A percentile compares a stretch with the other conserved stretches of the same genome.
phyloP scores from a whole-genome alignment of 2,329 filamentous ascomycete genomes.

The Diplodia mutila region DNA sequence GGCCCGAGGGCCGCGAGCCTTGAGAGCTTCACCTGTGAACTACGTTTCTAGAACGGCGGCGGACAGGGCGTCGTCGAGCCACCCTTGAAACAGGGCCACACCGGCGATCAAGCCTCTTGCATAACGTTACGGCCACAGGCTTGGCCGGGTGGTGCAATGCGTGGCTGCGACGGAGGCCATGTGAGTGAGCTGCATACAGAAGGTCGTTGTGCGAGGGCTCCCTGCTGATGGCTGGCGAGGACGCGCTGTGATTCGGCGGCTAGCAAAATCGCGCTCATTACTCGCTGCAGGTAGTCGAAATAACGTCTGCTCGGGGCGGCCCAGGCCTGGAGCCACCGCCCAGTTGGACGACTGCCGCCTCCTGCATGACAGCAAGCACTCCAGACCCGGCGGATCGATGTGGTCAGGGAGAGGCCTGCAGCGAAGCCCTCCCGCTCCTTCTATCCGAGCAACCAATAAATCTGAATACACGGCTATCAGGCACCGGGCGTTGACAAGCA shows the following conservation, averaged over 20 bases:
- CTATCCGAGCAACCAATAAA: slow-evolving; percentile 21
- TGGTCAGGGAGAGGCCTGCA: slow-evolving; percentile 20
- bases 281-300: slow-evolving; percentile 25
- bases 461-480: slow-evolving; percentile 8
- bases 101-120: slow-evolving; percentile 24
- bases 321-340: slow-evolving; percentile 27
- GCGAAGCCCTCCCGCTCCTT: slow-evolving; percentile 18
- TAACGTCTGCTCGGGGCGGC: slow-evolving; percentile 27
- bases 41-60: slow-evolving; percentile 20
- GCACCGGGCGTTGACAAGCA: not conserved
- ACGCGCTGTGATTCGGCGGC: slow-evolving; percentile 18
- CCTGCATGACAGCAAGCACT: slow-evolving; percentile 19
- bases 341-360: slow-evolving; percentile 2
- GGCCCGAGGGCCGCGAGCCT: not conserved
- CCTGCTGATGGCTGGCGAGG: slow-evolving; percentile 8
- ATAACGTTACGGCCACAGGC: slow-evolving; percentile 15
- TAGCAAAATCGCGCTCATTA: slow-evolving; percentile 21
- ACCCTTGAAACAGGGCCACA: slow-evolving; percentile 21
- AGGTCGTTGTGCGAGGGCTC: slow-evolving; percentile 25
- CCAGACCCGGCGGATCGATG: slow-evolving; percentile 22
- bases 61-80: slow-evolving; percentile 7
- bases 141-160: slow-evolving; percentile 13
- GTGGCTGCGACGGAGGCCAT: slow-evolving; percentile 25
- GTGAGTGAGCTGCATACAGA: slow-evolving; percentile 25
- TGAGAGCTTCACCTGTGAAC: not conserved